These are phyloP conservation scores for Fusarium begoniae DNA, from an alignment of 2,329 filamentous ascomycete genomes.

Conservation along the genomic window DNA sequence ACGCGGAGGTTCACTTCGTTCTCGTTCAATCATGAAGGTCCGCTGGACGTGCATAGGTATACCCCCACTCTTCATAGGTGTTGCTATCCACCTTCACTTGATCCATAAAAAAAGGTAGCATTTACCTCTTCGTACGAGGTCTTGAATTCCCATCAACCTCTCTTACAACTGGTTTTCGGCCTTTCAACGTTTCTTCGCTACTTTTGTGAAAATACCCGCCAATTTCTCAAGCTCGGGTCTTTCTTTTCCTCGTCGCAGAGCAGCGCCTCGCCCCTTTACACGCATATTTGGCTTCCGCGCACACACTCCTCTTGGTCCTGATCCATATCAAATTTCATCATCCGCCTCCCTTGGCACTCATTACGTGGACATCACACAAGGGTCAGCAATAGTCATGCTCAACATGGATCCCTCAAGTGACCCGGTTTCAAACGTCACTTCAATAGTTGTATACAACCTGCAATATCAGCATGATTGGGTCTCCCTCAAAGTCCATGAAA, in stretches of 20 bases:
- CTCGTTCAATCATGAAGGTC: neutral
- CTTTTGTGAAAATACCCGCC: neutral
- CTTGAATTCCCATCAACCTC: slow-evolving; percentile 14
- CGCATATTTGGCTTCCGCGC: neutral
- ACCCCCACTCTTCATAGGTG: neutral
- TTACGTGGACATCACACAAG: slow-evolving; percentile 1
- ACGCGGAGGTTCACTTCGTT: neutral
- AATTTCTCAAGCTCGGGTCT: neutral
- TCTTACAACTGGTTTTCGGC: neutral
- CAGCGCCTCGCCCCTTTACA: neutral
- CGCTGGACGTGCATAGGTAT: neutral
- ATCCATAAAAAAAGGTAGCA: slow-evolving; percentile 27
- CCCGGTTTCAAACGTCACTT: slow-evolving; percentile 42
- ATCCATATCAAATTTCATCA: neutral
- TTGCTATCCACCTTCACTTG: neutral
- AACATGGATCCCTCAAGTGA: slow-evolving; percentile 23
- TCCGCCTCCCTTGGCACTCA: slow-evolving; percentile 4
- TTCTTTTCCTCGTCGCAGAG: neutral
- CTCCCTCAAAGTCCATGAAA: slow-evolving; percentile 63
- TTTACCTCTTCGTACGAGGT: slow-evolving; percentile 2
- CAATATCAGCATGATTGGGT: slow-evolving; percentile 81
- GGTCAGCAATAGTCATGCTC: neutral
- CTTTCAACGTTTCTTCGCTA: neutral
- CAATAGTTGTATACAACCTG: slow-evolving; percentile 74
- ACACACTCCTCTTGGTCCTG: neutral